These are phyloP conservation scores for Sphaerobolus stellatus DNA, from an alignment of 1,284 basidiomycete genomes.

Conservation along the genomic window DNA sequence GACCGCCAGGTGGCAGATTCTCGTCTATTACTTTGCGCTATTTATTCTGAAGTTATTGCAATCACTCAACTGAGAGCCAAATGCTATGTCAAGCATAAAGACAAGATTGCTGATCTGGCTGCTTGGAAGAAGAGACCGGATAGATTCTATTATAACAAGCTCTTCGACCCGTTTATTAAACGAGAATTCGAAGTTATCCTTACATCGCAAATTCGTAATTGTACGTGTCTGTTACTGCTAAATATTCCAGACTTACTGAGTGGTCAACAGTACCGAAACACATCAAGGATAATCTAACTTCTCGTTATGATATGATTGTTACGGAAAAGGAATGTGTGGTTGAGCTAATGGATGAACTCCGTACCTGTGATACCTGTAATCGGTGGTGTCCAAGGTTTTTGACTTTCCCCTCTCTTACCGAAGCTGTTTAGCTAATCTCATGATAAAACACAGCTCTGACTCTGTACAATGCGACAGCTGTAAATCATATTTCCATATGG, in stretches of 20 bases:
- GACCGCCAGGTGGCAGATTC: constrained; percentile 84
- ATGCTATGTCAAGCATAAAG: constrained; percentile 91
- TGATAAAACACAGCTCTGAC: constrained; percentile 59
- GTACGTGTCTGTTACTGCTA: constrained; percentile 52
- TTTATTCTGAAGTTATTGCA: constrained; percentile 94
- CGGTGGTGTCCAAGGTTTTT: constrained; percentile 86
- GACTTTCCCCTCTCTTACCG: constrained; percentile 13
- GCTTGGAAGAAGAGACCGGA: constrained; percentile 96
- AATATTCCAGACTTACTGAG: constrained; percentile 20
- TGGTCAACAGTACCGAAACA: constrained; percentile 67
- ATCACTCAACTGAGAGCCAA: constrained; percentile 87
- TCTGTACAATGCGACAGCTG: constrained; percentile 94
- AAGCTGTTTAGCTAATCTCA: not conserved
- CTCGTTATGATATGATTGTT: constrained; percentile 92
- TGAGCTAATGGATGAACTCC: constrained; percentile 85
- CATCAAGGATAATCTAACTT: constrained; percentile 73
- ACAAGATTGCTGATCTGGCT: constrained; percentile 89
- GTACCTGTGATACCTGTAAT: constrained; percentile 82
- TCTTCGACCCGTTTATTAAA: constrained; percentile 97
- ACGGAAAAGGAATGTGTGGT: constrained; percentile 90
- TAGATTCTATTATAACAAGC: constrained; percentile 90
- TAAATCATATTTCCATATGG: constrained; percentile 94
- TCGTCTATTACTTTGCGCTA: constrained; percentile 87
- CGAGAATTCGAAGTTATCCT: constrained; percentile 97
- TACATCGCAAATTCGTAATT: constrained; percentile 82